phyloP scores from a whole-genome alignment of 805 yeast species.

The Pichia membranifaciens region DNA sequence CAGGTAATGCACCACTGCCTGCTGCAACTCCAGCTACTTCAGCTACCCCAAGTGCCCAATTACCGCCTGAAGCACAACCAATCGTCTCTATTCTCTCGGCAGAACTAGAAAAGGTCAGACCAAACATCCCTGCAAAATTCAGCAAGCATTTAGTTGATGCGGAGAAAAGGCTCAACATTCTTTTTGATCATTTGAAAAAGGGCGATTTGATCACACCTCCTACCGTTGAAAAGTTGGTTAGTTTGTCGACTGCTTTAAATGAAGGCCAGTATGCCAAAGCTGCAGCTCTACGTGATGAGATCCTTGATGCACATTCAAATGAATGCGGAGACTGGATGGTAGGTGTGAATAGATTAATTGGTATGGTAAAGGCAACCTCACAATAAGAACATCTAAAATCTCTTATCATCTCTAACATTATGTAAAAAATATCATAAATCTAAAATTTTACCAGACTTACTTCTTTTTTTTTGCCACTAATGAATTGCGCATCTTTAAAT shows the following conservation, averaged over 20 bases:
- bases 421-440: no score
- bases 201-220: conserved; percentile 56
- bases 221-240: conserved; percentile 48
- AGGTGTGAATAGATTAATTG: conserved; percentile 83
- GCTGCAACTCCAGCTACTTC: conserved; percentile 20
- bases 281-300: conserved; percentile 43
- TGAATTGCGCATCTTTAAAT: no score
- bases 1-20: neutral
- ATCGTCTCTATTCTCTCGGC: conserved; percentile 52
- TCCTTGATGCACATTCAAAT: conserved; percentile 57
- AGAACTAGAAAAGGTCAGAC: conserved; percentile 58
- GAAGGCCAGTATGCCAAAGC: conserved; percentile 57
- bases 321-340: conserved; percentile 91
- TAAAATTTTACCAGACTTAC: no score
- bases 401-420: no score
- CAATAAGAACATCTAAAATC: no score
- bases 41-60: neutral
- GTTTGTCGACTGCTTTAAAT: conserved; percentile 45
- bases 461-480: neutral
- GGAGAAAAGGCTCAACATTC: conserved; percentile 69
- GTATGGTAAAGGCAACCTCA: conserved; percentile 50
- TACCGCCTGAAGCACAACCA: conserved; percentile 38
- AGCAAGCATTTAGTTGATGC: conserved; percentile 72
- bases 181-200: conserved; percentile 74
- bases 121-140: conserved; percentile 69